Evolutionary conservation across 495 filamentous ascomycete species (phyloP).

Genomic region (Apodospora peruviana): DNA sequence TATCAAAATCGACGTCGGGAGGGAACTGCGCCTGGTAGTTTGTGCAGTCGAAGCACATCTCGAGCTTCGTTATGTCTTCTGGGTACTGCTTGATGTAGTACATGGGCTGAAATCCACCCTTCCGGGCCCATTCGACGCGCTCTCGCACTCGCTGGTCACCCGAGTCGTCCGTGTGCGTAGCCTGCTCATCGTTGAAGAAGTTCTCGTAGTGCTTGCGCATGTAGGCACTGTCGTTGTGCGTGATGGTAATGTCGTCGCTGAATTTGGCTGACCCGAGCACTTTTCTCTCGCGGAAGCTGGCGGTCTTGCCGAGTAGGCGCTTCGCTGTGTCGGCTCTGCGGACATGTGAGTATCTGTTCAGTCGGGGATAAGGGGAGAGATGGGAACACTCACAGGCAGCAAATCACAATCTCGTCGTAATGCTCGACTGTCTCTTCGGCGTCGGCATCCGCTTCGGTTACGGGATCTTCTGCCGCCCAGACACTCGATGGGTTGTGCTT

Average conservation of each 20-base stretch:
- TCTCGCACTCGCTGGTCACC: conserved; percentile 27
- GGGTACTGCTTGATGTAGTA: conserved; percentile 71
- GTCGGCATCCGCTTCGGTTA: conserved; percentile 18
- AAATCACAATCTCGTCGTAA: conserved; percentile 72
- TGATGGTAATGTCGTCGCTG: conserved; percentile 79
- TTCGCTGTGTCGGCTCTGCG: conserved; percentile 61
- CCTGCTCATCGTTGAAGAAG: conserved; percentile 44
- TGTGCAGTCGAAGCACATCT: conserved; percentile 84
- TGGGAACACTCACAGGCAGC: conserved; percentile 39
- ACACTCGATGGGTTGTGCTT: conserved; percentile 32
- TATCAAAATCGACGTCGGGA: conserved; percentile 28
- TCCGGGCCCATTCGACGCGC: conserved; percentile 18
- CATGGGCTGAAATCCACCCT: conserved; percentile 63
- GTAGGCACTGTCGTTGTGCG: conserved; percentile 70
- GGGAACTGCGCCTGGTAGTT: conserved; percentile 84
- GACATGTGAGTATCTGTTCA: background rate
- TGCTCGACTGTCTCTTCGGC: conserved; percentile 25
- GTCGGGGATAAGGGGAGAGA: background rate
- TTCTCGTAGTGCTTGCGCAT: conserved; percentile 74
- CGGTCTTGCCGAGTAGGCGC: conserved; percentile 55
- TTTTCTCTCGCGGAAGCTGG: conserved; percentile 57
- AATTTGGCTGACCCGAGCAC: conserved; percentile 73
- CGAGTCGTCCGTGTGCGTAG: conserved; percentile 19
- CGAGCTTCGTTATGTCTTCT: conserved; percentile 60
- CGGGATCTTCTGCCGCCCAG: conserved; percentile 11